Evolutionary conservation across 2,329 filamentous ascomycete genomes (phyloP), one percentile per base, ranked within the genome.

Genomic region (Fusarium avenaceum): DNA sequence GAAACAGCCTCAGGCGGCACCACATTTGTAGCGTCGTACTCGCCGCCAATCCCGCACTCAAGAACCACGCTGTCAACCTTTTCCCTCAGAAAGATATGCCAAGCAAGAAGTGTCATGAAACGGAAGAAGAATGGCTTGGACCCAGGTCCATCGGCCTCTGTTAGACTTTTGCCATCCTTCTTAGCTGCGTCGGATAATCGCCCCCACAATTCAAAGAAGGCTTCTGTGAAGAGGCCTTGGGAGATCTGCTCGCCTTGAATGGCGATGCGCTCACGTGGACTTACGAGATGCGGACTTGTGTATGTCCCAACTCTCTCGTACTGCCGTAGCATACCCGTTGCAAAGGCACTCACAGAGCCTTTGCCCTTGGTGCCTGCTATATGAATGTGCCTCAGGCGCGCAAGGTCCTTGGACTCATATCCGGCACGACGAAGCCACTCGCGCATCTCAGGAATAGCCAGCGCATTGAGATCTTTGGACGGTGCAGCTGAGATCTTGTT

Each of bases 281-380:
- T 92, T 42, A 94, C 87, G 11, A 97, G 86, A 76, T 97, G 94
- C 13, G 94, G 94, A 35, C 92, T 96, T 2, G 92, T 96, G 77
- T 93, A 97, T 2, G 94, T 88, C 39, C 94, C 94, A 26, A 96
- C 78, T 77, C 70, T 74, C 65, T 56, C 78, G 44, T 81, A 78
- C 59, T 73, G 82, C 5, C 84, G 81, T n/a, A 97, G 83, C 66
- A 97, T 92, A 4, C 90, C 90, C 15, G 93, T 93, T 20, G 93
- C 87, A 77, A 94, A 95, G 11, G 94, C 91, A 69, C 92, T 93
- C 1, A 93, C 94, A 4, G 92, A 96, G 40, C 94, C 94, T 78
- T 97, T 98, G 63, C 95, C 95, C 78, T 97, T 98, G 6, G 94
- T 97, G 14, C 95, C 95, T 2, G 95, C 92, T 45, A 98, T 89